Evolutionary conservation across 306 rosid genomes (phyloP), one percentile per base, ranked within the genome.

Genomic region (Prunus mume): DNA sequence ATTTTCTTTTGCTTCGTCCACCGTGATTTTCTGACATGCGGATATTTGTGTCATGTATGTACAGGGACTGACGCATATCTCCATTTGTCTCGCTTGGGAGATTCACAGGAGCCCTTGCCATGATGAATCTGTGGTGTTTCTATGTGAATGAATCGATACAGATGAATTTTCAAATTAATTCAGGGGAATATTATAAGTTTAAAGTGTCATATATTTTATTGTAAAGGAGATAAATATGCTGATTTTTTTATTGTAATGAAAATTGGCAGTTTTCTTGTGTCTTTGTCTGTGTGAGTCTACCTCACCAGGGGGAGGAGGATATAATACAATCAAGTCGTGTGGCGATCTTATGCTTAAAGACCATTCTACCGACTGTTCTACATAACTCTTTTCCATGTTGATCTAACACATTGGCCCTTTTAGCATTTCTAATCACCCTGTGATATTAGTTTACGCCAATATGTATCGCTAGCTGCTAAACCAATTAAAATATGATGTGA

Each of bases 31-130:
- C 30, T 49, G 12, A 41, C 19, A 0, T 28, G 19, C 24, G 28
- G n/a, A 34, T 2, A 32, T 68, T 65, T 22, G 32, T 57, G 11
- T 20, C 62, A 19, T 66, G 71, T 64, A n/a, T 78, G 72, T 41
- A 32, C 87, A 93, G 98, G 97, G 34, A 93, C 97, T 6, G 97
- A 93, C 83, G 98, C 97, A 50, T 93, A 90, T 84, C 98, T 93
- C 62, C 98, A 91, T 78, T 73, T 93, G 73, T 93, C 98, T 60
- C 97, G 97, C 69, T 77, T 91, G 82, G 97, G 97, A 82, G 96
- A 91, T 87, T 93, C 97, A 25, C 92, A 93, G 78, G 97, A 93
- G 58, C 97, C 98, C 54, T 75, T 93, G 82, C 85, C 96, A 18
- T 93, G 85, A 89, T 45, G 69, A 9, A 9, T 28, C 43, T 12